Base-by-base conservation (phyloP, 2,329 filamentous ascomycete genomes). In the Aquanectria penicillioides region DNA sequence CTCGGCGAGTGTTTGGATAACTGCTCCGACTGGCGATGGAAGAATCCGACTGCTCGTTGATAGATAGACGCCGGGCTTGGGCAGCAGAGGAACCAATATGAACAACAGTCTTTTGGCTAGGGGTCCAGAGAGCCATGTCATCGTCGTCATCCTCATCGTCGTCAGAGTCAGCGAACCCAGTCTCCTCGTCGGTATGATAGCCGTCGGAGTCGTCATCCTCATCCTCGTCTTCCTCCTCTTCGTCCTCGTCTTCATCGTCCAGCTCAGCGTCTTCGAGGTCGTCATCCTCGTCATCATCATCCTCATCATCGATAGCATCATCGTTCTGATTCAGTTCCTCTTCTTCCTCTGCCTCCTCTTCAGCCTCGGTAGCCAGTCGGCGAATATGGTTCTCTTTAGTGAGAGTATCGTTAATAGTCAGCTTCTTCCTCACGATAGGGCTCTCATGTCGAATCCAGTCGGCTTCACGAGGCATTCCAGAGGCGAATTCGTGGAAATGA, bases 401-500 rank as follows among this genome's bases (percentile, higher is more conserved):
- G 65, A 99, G 83, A 5, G 94, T 97, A 73, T 98, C 95, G 66
- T 90, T 88, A 64, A 99, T 89, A 4, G 94, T 98, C 33, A 99
- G 82, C 70, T 92, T 93, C 46, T 83, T 83, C 54, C 83, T 83
- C 64, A 87, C 81, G 26, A 86, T 84, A 7, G 84, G 82, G 28
- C 86, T 81, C 69, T 92, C 89, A 54, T 90, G 87, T 13, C 81
- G 81, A 25, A 96, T 92, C 95, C 95, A 99, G 69, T 97, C 94
- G 57, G 97, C 94, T 61, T 95, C 91, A 57, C 92, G 87, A 34
- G 90, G 83, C 57, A 88, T 84, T 46, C 92, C 93, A 72, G 90
- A 93, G 37, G 92, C 94, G 74, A 98, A 98, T 70, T 97, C 94
- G 73, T 97, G 92, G 72, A 97, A 98, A 44, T 80, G 87, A 72